These are phyloP conservation scores for Colletotrichum plurivorum DNA, from an alignment of 2,329 filamentous ascomycete genomes.

Conservation along the genomic window DNA sequence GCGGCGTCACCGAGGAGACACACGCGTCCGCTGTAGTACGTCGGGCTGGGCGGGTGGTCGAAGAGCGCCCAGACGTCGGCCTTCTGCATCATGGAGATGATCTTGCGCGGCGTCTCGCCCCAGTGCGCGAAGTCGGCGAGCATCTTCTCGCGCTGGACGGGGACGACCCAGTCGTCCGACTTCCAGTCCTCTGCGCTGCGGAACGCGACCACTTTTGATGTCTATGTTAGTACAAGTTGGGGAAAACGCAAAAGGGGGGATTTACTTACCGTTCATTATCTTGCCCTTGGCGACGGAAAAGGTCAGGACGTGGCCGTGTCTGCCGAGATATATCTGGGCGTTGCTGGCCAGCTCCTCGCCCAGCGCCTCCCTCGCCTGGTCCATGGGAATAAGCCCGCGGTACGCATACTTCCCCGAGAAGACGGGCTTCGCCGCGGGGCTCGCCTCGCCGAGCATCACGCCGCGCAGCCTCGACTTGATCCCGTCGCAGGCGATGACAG, in stretches of 20 bases:
- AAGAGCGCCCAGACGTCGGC: slow-evolving; percentile 37
- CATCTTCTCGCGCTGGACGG: slow-evolving; percentile 29
- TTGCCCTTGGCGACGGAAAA: slow-evolving; percentile 70
- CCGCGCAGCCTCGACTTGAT: slow-evolving; percentile 66
- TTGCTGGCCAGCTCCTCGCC: slow-evolving; percentile 53
- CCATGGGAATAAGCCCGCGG: slow-evolving; percentile 62
- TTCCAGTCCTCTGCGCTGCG: slow-evolving; percentile 29
- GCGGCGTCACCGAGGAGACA: slow-evolving; percentile 47
- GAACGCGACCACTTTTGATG: slow-evolving; percentile 19
- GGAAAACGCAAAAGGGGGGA: neutral
- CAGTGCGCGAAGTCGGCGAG: slow-evolving; percentile 30
- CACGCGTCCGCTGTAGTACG: slow-evolving; percentile 39
- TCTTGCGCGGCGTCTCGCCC: slow-evolving; percentile 18
- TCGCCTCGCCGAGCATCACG: slow-evolving; percentile 62
- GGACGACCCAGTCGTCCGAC: slow-evolving; percentile 31
- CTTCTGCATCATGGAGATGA: slow-evolving; percentile 35
- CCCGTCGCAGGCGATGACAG: slow-evolving; percentile 71
- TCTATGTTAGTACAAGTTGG: neutral
- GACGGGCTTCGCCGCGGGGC: slow-evolving; percentile 52
- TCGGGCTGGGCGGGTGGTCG: slow-evolving; percentile 35
- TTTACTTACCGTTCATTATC: slow-evolving; percentile 60
- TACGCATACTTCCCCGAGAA: slow-evolving; percentile 74
- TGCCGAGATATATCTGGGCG: slow-evolving; percentile 68
- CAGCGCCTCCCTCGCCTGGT: slow-evolving; percentile 64
- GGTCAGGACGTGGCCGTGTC: slow-evolving; percentile 68